Conservation (phyloP, 2,329 filamentous ascomycete genomes). For the Shiraia bambusicola region DNA sequence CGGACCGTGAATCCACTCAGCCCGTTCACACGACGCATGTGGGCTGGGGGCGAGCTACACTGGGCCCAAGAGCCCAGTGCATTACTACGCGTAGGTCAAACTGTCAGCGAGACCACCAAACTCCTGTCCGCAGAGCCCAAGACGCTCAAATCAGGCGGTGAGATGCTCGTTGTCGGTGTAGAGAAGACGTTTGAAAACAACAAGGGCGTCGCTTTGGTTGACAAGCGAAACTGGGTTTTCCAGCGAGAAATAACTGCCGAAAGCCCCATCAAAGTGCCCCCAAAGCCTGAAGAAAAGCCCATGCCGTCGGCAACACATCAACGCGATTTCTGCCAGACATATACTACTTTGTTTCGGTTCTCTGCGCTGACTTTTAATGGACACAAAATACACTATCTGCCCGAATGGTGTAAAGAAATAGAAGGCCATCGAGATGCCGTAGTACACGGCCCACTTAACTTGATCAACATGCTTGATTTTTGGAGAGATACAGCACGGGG, state of each 20-base stretch:
- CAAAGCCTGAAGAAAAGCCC: slow-evolving; percentile 19
- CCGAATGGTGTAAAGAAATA: slow-evolving; percentile 64
- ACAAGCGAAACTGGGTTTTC: slow-evolving; percentile 43
- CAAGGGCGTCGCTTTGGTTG: slow-evolving; percentile 38
- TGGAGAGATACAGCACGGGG: slow-evolving; percentile 31
- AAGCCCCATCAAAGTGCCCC: slow-evolving; percentile 40
- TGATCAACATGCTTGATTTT: slow-evolving; percentile 52
- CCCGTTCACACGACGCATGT: slow-evolving; percentile 76
- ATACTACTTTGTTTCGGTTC: slow-evolving; percentile 81
- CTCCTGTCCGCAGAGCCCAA: slow-evolving; percentile 50
- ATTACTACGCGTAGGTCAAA: slow-evolving; percentile 32
- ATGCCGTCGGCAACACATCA: slow-evolving; percentile 19
- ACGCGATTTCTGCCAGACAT: slow-evolving; percentile 65
- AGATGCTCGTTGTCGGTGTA: slow-evolving; percentile 62
- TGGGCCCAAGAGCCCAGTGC: slow-evolving; percentile 48
- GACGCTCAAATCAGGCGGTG: slow-evolving; percentile 52
- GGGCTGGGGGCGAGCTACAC: slow-evolving; percentile 78
- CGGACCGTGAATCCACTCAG: slow-evolving; percentile 70
- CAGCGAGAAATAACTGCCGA: slow-evolving; percentile 45
- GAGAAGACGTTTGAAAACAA: slow-evolving; percentile 54
- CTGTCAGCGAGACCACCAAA: slow-evolving; percentile 48
- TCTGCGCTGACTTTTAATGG: slow-evolving; percentile 91
- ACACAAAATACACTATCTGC: slow-evolving; percentile 85
- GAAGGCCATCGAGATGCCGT: slow-evolving; percentile 77
- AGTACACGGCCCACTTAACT: slow-evolving; percentile 82